A percentile compares a stretch with the other conserved stretches of the same genome.
phyloP scores from a whole-genome alignment of 345 rosid genomes.

The Pelargonium nanum region DNA sequence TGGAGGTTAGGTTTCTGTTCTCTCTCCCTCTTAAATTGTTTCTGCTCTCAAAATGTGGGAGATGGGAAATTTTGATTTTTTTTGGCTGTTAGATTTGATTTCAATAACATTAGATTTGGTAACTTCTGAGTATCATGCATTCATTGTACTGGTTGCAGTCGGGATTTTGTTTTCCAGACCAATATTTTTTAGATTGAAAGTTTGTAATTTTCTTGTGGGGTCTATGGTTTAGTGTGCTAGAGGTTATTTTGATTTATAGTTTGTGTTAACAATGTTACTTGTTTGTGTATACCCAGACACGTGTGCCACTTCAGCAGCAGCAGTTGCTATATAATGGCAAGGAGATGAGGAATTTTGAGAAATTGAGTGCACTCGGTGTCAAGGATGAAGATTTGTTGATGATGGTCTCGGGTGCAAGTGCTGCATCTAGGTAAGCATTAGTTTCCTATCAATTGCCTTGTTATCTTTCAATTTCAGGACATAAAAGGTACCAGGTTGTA shows the following conservation, averaged over 20 bases:
- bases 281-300: constrained; percentile 44
- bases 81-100: not conserved
- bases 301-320: constrained; percentile 74
- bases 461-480: not conserved
- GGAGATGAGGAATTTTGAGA: constrained; percentile 66
- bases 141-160: not conserved
- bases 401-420: constrained; percentile 60
- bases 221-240: too few species aligned
- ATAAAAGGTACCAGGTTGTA: not conserved
- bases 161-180: not conserved
- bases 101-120: not conserved
- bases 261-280: not conserved
- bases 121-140: not conserved
- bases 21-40: not conserved
- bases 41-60: not conserved
- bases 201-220: not conserved
- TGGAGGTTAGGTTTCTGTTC: constrained; percentile 49
- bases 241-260: not conserved
- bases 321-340: constrained; percentile 77
- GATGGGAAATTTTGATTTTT: not conserved
- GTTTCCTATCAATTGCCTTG: not conserved
- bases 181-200: not conserved
- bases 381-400: constrained; percentile 87
- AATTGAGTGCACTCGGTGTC: constrained; percentile 75
- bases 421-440: constrained; percentile 1